Evolutionary conservation across 108 stramenopile genomes (phyloP).

Genomic region (Discostella stelligeroides): DNA sequence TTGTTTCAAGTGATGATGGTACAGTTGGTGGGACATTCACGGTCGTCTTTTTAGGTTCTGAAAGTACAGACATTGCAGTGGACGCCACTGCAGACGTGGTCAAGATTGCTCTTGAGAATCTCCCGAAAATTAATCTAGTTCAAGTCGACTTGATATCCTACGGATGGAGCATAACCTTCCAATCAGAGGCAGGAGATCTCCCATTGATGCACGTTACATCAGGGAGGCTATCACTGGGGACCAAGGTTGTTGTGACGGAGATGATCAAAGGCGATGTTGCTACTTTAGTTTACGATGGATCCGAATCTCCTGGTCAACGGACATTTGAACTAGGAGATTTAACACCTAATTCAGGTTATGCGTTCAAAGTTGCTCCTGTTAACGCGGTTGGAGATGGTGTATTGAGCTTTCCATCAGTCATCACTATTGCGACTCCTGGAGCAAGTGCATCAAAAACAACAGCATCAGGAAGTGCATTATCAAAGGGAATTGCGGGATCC

Average conservation of each 20-base stretch:
- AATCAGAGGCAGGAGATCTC: constrained; percentile 73
- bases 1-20: constrained; percentile 29
- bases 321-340: constrained; percentile 55
- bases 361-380: constrained; percentile 83
- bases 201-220: constrained; percentile 67
- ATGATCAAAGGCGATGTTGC: constrained; percentile 63
- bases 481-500: constrained; percentile 73
- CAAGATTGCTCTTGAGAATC: constrained; percentile 61
- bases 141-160: constrained; percentile 42
- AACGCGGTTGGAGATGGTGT: constrained; percentile 73
- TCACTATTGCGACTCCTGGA: constrained; percentile 72
- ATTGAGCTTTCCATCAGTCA: constrained; percentile 59
- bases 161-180: constrained; percentile 76
- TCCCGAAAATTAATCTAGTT: constrained; percentile 66
- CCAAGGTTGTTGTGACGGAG: constrained; percentile 58
- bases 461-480: constrained; percentile 68
- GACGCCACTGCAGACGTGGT: constrained; percentile 51
- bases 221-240: constrained; percentile 51
- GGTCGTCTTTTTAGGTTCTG: constrained; percentile 54
- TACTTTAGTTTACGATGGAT: constrained; percentile 73
- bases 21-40: constrained; percentile 66
- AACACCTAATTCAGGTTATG: constrained; percentile 62
- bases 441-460: constrained; percentile 72
- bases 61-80: constrained; percentile 54
- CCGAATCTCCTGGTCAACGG: constrained; percentile 45